Percentiles rank a stretch among this genome's conserved stretches.
phyloP scores from a whole-genome alignment of 306 rosid species.

The Vigna hirtella region DNA sequence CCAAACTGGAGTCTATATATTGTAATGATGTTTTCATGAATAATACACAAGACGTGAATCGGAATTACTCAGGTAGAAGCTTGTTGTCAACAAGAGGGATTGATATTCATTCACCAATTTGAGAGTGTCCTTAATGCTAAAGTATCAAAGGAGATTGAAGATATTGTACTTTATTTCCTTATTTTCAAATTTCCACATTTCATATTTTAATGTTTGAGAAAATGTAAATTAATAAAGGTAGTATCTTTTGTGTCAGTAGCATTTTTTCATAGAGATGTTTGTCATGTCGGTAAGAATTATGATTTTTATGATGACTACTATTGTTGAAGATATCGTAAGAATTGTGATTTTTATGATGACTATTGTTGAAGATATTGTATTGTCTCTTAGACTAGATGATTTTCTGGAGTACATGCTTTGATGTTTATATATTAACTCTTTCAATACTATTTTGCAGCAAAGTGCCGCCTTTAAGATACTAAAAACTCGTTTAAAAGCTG shows the following conservation, averaged over 20 bases:
- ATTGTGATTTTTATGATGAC: background rate
- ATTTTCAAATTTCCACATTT: too few species aligned
- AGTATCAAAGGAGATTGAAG: too few species aligned
- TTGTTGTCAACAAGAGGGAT: too few species aligned
- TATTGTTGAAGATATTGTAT: slow-evolving; percentile 28
- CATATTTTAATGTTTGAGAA: too few species aligned
- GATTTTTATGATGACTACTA: slow-evolving; percentile 1
- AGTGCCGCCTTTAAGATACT: slow-evolving; percentile 93
- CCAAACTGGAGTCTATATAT: too few species aligned
- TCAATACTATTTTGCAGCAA: slow-evolving; percentile 69
- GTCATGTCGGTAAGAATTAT: background rate
- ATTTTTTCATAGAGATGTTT: background rate
- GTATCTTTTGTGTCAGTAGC: background rate
- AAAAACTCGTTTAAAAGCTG: slow-evolving; percentile 80
- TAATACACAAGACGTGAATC: too few species aligned
- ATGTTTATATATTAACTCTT: slow-evolving; percentile 33
- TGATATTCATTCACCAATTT: too few species aligned
- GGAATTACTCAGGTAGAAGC: too few species aligned
- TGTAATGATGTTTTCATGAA: too few species aligned
- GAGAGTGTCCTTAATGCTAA: too few species aligned
- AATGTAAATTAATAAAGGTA: too few species aligned
- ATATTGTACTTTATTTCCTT: too few species aligned
- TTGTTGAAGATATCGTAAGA: slow-evolving; percentile 19
- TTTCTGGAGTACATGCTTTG: slow-evolving; percentile 12
- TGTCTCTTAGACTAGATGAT: background rate